Conservation (phyloP, 1,284 basidiomycete genomes). For the Meira nashicola region DNA sequence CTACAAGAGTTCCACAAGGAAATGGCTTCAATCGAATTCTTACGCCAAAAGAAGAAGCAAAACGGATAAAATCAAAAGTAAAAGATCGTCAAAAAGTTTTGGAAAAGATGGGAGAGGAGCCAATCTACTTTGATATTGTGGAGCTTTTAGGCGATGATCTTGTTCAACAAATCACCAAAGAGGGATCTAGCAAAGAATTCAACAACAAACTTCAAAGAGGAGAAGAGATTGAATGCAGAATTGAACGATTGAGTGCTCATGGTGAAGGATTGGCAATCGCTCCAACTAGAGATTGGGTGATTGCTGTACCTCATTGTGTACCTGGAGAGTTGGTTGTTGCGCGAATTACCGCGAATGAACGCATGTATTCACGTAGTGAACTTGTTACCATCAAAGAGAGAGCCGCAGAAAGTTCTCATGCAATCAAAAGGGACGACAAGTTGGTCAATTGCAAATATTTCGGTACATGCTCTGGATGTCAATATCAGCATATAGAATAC, state of each 20-base stretch:
- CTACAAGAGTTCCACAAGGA: too few relatives aligned
- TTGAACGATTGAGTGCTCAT: constrained; percentile 46
- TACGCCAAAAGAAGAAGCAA: background rate
- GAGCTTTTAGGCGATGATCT: constrained; percentile 34
- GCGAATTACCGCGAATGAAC: constrained; percentile 34
- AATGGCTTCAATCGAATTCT: too few relatives aligned
- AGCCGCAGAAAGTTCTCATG: constrained; percentile 11
- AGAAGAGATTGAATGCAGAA: constrained; percentile 27
- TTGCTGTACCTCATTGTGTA: constrained; percentile 42
- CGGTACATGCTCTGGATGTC: constrained; percentile 48
- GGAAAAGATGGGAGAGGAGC: constrained; percentile 44
- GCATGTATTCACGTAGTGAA: constrained; percentile 38
- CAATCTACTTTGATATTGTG: constrained; percentile 46
- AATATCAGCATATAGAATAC: constrained; percentile 65
- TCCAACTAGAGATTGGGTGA: constrained; percentile 36
- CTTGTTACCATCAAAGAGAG: constrained; percentile 26
- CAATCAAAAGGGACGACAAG: constrained; percentile 20
- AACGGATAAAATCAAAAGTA: constrained; percentile 7
- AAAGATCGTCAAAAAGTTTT: constrained; percentile 25
- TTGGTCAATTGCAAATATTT: constrained; percentile 50
- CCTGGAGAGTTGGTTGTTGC: constrained; percentile 41
- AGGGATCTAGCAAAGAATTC: constrained; percentile 28
- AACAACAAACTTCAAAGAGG: constrained; percentile 30
- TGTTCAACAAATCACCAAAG: constrained; percentile 32
- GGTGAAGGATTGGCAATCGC: constrained; percentile 42